phyloP scores from a whole-genome alignment of 805 yeast genomes.

The Candida golubevii region DNA sequence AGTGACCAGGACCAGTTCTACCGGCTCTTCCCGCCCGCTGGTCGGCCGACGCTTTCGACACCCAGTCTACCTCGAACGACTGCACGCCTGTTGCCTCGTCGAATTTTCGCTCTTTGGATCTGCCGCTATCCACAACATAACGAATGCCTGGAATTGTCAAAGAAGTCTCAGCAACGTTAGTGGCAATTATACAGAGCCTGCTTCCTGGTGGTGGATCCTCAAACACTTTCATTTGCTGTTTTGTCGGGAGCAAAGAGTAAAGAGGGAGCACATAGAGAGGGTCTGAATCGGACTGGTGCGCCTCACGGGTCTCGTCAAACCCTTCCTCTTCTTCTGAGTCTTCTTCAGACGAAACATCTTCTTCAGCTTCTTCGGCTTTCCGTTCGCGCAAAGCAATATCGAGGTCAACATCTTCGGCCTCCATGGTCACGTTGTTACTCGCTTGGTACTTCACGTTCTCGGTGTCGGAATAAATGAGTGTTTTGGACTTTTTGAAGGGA shows the following conservation, averaged over 20 bases:
- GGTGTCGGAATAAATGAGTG: constrained; percentile 14
- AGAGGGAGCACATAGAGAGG: constrained; percentile 89
- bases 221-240: constrained; percentile 91
- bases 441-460: constrained; percentile 39
- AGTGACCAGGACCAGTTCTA: constrained; percentile 98
- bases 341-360: constrained; percentile 43
- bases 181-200: constrained; percentile 88
- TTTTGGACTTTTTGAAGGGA: constrained; percentile 41
- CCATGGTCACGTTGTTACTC: constrained; percentile 64
- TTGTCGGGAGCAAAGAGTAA: constrained; percentile 89
- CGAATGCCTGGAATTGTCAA: constrained; percentile 93
- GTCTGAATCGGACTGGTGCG: constrained; percentile 64
- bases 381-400: constrained; percentile 41
- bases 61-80: constrained; percentile 87
- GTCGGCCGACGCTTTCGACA: constrained; percentile 91
- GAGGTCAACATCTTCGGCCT: constrained; percentile 85
- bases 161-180: constrained; percentile 97
- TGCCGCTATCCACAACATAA: constrained; percentile 93
- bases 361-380: constrained; percentile 35
- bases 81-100: constrained; percentile 87
- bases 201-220: constrained; percentile 80
- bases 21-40: constrained; percentile 98
- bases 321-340: constrained; percentile 57
- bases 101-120: constrained; percentile 82
- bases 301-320: constrained; percentile 67